Evolutionary conservation across 495 filamentous ascomycete species (phyloP).

Genomic region (Aspergillus campestris): DNA sequence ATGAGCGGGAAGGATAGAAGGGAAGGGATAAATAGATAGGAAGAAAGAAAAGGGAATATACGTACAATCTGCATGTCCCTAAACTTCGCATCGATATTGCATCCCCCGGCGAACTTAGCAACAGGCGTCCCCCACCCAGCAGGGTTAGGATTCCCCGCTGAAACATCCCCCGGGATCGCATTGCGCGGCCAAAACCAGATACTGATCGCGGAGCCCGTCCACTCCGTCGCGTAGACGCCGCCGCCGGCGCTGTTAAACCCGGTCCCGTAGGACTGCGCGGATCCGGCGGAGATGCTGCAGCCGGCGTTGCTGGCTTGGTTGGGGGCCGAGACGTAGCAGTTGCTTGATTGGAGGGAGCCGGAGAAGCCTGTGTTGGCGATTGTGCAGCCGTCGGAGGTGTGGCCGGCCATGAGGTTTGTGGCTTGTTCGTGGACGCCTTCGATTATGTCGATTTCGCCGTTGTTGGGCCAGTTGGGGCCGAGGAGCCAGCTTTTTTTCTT

Average conservation of each 20-base stretch:
- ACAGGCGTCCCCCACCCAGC: conserved; percentile 49
- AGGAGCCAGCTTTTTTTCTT: conserved; percentile 36
- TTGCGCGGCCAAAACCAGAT: conserved; percentile 51
- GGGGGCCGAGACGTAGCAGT: conserved; percentile 47
- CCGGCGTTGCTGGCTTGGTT: conserved; percentile 41
- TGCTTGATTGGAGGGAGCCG: conserved; percentile 27
- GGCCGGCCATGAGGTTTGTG: conserved; percentile 56
- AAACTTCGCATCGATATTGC: conserved; percentile 55
- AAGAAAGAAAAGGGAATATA: background rate
- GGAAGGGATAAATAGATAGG: background rate
- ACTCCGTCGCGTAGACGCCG: conserved; percentile 58
- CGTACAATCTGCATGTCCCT: conserved; percentile 52
- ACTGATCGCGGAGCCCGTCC: conserved; percentile 48
- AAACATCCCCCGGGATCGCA: conserved; percentile 46
- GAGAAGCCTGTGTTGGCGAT: conserved; percentile 41
- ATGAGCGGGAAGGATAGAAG: no score
- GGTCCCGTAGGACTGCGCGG: conserved; percentile 39
- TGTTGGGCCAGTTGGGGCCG: conserved; percentile 54
- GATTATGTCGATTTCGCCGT: conserved; percentile 68
- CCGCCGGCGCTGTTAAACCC: conserved; percentile 51
- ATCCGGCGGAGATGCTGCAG: conserved; percentile 39
- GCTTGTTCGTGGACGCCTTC: conserved; percentile 54
- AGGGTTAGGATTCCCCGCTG: conserved; percentile 44
- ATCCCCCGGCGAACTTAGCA: conserved; percentile 50
- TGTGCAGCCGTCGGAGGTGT: conserved; percentile 53